Percentiles rank a stretch among this genome's conserved stretches.
These are phyloP conservation scores for Agarophyton chilense DNA, from an alignment of 23 red algal species.

Conservation along the genomic window DNA sequence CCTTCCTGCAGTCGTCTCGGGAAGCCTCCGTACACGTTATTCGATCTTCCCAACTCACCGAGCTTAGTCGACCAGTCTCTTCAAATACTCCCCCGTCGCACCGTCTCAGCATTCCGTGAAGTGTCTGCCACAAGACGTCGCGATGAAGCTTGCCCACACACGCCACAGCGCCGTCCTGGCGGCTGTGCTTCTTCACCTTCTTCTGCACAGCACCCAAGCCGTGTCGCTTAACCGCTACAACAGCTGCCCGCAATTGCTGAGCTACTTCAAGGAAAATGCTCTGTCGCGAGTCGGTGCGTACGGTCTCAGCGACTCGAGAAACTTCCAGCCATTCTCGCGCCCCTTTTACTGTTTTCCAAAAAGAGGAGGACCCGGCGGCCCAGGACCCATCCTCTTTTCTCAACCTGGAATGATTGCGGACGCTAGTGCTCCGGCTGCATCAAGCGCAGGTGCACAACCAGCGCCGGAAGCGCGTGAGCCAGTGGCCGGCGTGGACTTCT, in stretches of 20 bases:
- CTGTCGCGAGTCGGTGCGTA: slow-evolving; percentile 26
- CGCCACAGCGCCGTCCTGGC: background rate
- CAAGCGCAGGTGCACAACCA: background rate
- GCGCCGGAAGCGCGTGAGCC: background rate
- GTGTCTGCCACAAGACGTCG: no score
- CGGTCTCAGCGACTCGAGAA: slow-evolving; percentile 2
- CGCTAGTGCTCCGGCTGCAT: background rate
- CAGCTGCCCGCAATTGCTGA: background rate
- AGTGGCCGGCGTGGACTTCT: slow-evolving; percentile 55
- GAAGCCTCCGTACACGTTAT: background rate
- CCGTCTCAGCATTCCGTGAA: no score
- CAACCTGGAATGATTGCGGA: background rate
- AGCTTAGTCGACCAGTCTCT: no score
- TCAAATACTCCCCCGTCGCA: no score
- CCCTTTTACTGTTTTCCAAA: background rate
- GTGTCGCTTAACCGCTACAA: background rate
- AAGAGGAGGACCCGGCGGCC: background rate
- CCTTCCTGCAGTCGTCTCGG: background rate
- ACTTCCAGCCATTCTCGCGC: background rate
- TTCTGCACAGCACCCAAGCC: background rate
- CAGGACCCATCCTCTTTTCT: background rate
- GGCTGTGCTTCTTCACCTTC: background rate
- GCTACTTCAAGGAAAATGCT: slow-evolving; percentile 7
- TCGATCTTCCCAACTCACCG: background rate
- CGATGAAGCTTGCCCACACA: background rate